These are phyloP conservation scores for Dinochytrium kinnereticum DNA, from an alignment of 371 early-diverging fungal genomes.

Conservation along the genomic window DNA sequence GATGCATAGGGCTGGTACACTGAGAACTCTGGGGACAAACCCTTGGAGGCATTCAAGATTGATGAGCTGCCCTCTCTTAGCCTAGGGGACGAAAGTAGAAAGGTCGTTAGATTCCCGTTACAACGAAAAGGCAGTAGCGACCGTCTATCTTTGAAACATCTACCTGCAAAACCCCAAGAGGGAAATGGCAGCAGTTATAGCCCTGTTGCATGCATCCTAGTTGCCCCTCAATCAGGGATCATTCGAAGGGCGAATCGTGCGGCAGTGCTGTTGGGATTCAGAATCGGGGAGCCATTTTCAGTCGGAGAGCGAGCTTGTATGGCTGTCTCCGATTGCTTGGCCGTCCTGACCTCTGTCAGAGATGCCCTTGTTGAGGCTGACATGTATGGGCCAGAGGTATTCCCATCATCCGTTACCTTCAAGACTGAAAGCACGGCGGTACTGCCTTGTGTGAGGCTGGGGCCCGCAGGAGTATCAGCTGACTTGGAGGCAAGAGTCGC, in stretches of 20 bases:
- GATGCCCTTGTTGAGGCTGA: background rate
- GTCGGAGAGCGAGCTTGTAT: background rate
- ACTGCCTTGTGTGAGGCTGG: background rate
- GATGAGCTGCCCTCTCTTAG: slow-evolving; percentile 4
- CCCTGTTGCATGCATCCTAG: background rate
- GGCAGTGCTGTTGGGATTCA: background rate
- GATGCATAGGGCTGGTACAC: background rate
- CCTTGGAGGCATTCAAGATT: background rate
- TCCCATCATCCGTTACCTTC: background rate
- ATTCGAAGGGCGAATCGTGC: background rate
- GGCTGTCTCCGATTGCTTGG: background rate
- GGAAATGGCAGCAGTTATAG: no score
- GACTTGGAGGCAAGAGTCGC: background rate
- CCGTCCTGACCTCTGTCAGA: background rate
- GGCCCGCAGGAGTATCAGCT: background rate
- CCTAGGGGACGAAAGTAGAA: background rate
- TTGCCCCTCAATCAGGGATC: background rate
- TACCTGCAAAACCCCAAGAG: no score
- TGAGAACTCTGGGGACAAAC: background rate
- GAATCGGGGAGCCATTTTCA: background rate
- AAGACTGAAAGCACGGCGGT: background rate
- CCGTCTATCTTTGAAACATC: no score
- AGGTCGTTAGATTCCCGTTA: background rate
- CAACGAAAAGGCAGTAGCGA: no score
- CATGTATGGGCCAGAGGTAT: background rate